phyloP scores from a whole-genome alignment of 176 grass and related monocot genomes.

The Pharus latifolius region DNA sequence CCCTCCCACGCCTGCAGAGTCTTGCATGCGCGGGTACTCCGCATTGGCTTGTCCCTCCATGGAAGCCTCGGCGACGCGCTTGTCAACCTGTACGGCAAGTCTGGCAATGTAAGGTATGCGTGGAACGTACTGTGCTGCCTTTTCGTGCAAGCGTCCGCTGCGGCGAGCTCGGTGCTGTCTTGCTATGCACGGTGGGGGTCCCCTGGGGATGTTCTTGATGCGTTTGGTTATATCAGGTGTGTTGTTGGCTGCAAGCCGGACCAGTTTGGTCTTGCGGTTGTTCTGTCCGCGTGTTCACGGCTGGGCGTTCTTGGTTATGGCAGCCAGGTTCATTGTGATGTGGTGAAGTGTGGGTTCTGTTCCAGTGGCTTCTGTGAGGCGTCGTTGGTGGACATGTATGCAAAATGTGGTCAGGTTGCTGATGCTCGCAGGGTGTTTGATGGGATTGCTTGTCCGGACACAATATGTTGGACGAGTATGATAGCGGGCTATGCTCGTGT shows the following conservation, averaged over 20 bases:
- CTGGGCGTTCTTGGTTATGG: conserved; percentile 15
- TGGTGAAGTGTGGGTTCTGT: conserved; percentile 38
- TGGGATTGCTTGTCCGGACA: conserved; percentile 26
- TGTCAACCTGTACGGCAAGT: conserved; percentile 45
- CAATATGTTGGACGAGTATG: conserved; percentile 55
- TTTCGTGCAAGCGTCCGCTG: not conserved
- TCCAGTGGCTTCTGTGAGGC: conserved; percentile 33
- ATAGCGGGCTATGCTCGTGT: conserved; percentile 37
- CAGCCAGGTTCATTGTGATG: conserved; percentile 37
- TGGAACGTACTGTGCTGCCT: conserved; percentile 13
- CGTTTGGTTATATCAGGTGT: conserved; percentile 23
- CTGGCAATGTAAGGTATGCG: conserved; percentile 18
- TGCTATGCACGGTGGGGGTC: conserved; percentile 21
- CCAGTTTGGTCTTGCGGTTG: conserved; percentile 44
- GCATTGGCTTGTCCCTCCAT: conserved; percentile 9
- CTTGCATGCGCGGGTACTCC: conserved; percentile 27
- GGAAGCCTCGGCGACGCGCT: conserved; percentile 22
- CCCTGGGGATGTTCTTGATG: conserved; percentile 19
- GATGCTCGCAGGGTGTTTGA: conserved; percentile 44
- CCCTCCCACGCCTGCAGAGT: conserved; percentile 20
- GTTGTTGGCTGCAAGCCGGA: not conserved
- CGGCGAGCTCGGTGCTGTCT: conserved; percentile 37
- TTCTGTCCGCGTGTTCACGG: conserved; percentile 34
- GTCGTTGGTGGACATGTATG: conserved; percentile 50
- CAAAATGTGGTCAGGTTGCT: conserved; percentile 19